These are phyloP conservation scores for Scenedesmus sp. DNA, from an alignment of 163 green algal species.

Conservation along the genomic window DNA sequence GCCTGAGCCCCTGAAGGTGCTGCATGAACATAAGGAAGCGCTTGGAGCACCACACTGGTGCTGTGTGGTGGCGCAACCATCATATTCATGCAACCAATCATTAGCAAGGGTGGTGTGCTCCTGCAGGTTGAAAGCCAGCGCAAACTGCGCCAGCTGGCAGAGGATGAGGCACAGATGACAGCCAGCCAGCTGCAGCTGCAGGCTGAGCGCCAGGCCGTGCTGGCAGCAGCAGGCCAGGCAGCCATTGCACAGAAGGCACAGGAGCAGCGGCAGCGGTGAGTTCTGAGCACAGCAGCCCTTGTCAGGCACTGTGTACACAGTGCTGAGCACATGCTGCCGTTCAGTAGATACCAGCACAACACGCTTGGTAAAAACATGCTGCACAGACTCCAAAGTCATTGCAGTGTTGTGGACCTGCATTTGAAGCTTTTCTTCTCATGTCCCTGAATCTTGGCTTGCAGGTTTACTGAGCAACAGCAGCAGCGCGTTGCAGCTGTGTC, in stretches of 20 bases:
- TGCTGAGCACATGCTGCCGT: not conserved
- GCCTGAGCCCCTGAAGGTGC: not conserved
- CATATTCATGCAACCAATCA: no score
- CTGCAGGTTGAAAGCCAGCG: slow-evolving; percentile 63
- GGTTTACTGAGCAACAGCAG: slow-evolving; percentile 32
- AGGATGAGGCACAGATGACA: slow-evolving; percentile 65
- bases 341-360: not conserved
- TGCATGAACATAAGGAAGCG: not conserved
- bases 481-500: not conserved
- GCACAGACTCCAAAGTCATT: not conserved
- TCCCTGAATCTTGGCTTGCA: not conserved
- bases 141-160: slow-evolving; percentile 62
- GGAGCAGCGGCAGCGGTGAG: slow-evolving; percentile 30
- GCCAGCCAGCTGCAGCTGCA: slow-evolving; percentile 59
- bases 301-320: not conserved
- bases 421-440: not conserved
- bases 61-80: no score
- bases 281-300: not conserved
- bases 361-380: not conserved
- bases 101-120: not conserved
- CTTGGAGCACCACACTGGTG: not conserved
- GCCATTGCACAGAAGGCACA: slow-evolving; percentile 48
- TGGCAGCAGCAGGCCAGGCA: slow-evolving; percentile 52
- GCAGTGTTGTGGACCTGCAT: not conserved
- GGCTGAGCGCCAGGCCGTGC: slow-evolving; percentile 39